Base-by-base conservation (phyloP, 805 yeast species). In the Yamadazyma tumulicola region DNA sequence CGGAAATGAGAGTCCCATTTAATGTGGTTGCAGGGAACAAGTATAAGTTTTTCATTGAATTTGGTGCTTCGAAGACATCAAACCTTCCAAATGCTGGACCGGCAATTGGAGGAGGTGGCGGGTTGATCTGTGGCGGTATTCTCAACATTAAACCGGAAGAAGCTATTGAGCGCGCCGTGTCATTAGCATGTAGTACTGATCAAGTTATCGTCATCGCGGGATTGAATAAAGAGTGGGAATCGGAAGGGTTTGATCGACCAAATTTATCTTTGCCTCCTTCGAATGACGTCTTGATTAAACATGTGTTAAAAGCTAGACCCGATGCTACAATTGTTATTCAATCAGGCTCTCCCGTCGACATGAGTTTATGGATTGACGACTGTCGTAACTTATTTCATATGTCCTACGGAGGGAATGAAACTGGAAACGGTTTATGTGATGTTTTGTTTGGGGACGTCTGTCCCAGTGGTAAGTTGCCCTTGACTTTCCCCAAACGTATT, bases 321-420 rank as follows among this genome's bases (percentile, higher is more conserved):
- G 52, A 54, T 25, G 54, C 56, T 12, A 53, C 55, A 8, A 46
- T 57, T 37, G 61, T 57, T 9, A 57, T 55, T 38, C 62, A 57
- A 39, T 49, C 57, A 3, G 62, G 62, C 25, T 46, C 59, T 4
- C 62, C 62, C 3, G 61, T 57, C 16, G 48, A 53, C 20, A 6
- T 26, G 31, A 15, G 63, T 16, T n/a, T n/a, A n/a, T 58, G 62
- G 63, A 28, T 54, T 13, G 20, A 42, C 9, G 32, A 55, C 13
- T 54, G 55, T 9, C 46, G 46, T 25, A 48, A 46, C 17, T 31
- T 59, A 19, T 49, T 57, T 19, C 64, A 59, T 32, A 62, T 61
- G 9, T 59, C 63, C 63, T 59, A 48, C 38, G 63, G 64, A 9
- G 84, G 83, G 37, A 66, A 65, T 41, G 83, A 77, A 47, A 52